Evolutionary conservation across 1,284 basidiomycete genomes (phyloP), one percentile per base, ranked within the genome.

Genomic region (Cystobasidiaceae sp.): DNA sequence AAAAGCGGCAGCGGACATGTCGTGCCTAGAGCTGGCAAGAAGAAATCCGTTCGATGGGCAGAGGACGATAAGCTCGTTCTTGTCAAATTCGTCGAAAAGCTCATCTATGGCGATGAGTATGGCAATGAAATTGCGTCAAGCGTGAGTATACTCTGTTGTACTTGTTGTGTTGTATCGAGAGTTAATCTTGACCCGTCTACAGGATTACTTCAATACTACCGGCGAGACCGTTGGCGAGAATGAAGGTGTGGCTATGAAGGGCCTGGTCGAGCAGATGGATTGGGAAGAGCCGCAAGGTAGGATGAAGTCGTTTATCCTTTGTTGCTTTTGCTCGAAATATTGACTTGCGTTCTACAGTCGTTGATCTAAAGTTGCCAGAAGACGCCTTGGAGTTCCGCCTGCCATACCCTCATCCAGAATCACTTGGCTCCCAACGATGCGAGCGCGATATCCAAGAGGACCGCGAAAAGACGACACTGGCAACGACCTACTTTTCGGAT

Each of bases 121-220:
- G 61, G 61, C 6, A 64, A 64, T 33, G 61, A 64, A 34, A 64
- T 64, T 33, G 39, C 61, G 3, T 33, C 58, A 19, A 51, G 58
- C 48, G 56, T 59, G 27, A 3, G 56, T 49, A n/a, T n/a, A n/a
- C n/a, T n/a, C n/a, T 21, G 32, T 37, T n/a, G 5, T 17, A 23
- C 9, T 39, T 39, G 11, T 39, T 11, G 11, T 39, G 11, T 39
- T 39, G 37, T 11, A n/a, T 11, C 37, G 37, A 11, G 32, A 34
- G 50, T 17, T 2, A 21, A 9, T n/a, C n/a, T n/a, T 9, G 1
- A n/a, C 21, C 19, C 32, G 30, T 37, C 17, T n/a, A n/a, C 13
- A 64, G 44, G 51, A 64, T 17, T 64, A 64, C 44, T 64, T 64
- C 52, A 64, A 64, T 39, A 64, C 61, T 19, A 41, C 43, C 13